Evolutionary conservation across 1,284 basidiomycete species (phyloP).

Genomic region (Ustilago xerochloae): DNA sequence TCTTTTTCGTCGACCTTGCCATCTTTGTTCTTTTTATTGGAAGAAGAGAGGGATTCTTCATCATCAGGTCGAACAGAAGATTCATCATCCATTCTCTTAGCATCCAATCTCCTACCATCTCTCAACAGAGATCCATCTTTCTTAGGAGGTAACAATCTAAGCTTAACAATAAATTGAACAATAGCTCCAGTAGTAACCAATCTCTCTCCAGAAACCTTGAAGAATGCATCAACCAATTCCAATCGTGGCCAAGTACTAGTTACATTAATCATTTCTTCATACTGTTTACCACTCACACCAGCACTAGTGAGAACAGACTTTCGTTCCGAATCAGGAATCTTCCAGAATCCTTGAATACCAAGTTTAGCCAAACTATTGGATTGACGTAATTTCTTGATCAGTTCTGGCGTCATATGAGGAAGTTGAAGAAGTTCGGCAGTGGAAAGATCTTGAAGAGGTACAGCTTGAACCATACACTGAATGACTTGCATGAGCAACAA

Average conservation of each 20-base stretch:
- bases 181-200: conserved; percentile 88
- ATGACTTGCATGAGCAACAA: conserved; percentile 84
- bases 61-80: conserved; percentile 60
- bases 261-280: conserved; percentile 76
- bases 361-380: conserved; percentile 42
- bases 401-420: conserved; percentile 53
- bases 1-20: conserved; percentile 34
- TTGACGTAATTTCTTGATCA: conserved; percentile 36
- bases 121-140: conserved; percentile 58
- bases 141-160: conserved; percentile 75
- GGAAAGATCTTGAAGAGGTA: conserved; percentile 69
- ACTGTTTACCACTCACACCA: conserved; percentile 63
- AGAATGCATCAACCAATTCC: conserved; percentile 84
- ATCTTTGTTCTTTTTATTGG: conserved; percentile 5
- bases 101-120: conserved; percentile 53
- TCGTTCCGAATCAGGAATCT: conserved; percentile 70
- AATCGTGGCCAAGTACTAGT: conserved; percentile 81
- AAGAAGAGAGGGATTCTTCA: conserved; percentile 24
- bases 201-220: conserved; percentile 87
- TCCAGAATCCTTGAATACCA: conserved; percentile 65
- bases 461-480: conserved; percentile 84
- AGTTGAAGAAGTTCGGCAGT: conserved; percentile 62
- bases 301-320: conserved; percentile 52
- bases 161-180: conserved; percentile 86
- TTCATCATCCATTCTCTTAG: conserved; percentile 68